Evolutionary conservation across 306 rosid genomes (phyloP), one percentile per base, ranked within the genome.

Genomic region (Cicer bijugum): DNA sequence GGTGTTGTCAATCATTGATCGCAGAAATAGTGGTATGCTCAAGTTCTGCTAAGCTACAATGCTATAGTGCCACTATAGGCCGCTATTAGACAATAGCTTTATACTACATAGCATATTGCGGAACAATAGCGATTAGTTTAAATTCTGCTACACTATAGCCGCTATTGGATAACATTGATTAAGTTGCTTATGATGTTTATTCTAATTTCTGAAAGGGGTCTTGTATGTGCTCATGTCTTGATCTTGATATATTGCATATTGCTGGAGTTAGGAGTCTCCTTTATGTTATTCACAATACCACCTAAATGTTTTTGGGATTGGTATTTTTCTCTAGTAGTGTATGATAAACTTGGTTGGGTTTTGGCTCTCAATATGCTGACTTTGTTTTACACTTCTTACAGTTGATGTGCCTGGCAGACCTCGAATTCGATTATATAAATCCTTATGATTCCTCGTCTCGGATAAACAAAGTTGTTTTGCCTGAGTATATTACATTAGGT

Each of bases 321-420:
- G 9, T 69, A 38, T 3, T 35, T 64, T 63, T 61, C 58, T 63
- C 52, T 57, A 43, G 50, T 52, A 71, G 11, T 53, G 11, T 11
- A 19, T 46, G 50, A 20, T 51, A 51, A 64, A 52, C 39, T 66
- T 72, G 67, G 16, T 72, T 71, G 79, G 20, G n/a, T 56, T 68
- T 80, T 19, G 11, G 40, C 14, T 33, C 10, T 61, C 12, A 68
- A 9, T 57, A 19, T 2, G 56, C 73, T 81, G 59, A 74, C 53
- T 11, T 55, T 59, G 39, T 72, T 47, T 38, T 9, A 59, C 66
- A 64, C 66, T 80, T 78, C 39, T 75, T 88, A 89, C 96, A 91
- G 99, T 91, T 94, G 45, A 91, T 94, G 97, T 91, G 93, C 82
- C 79, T 91, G 80, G 99, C 97, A 12, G 97, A 94, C 85, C 88